phyloP scores from a whole-genome alignment of 2,329 filamentous ascomycete species.

The Cladosporium colombiae region DNA sequence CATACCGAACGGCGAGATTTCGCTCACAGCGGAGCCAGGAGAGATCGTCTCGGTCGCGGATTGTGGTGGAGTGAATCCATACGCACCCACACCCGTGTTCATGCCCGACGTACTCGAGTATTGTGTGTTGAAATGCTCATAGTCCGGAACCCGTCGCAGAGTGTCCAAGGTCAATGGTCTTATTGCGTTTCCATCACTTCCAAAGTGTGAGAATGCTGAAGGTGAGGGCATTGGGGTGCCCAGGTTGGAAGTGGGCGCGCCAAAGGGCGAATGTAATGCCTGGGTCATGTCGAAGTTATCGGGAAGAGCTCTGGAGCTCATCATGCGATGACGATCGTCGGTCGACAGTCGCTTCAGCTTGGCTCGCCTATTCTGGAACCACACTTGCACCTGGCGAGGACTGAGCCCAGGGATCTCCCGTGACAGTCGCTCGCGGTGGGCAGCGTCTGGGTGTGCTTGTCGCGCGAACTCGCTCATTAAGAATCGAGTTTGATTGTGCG shows the following conservation, averaged over 20 bases:
- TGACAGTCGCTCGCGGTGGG: constrained; percentile 82
- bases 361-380: constrained; percentile 85
- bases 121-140: constrained; percentile 67
- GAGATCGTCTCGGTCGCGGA: constrained; percentile 51
- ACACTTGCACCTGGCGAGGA: constrained; percentile 91
- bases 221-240: constrained; percentile 53
- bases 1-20: constrained; percentile 43
- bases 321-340: constrained; percentile 62
- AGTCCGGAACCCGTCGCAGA: constrained; percentile 62
- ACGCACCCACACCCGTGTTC: constrained; percentile 66
- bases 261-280: constrained; percentile 58
- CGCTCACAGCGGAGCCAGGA: constrained; percentile 44
- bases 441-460: constrained; percentile 90
- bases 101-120: constrained; percentile 62
- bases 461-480: constrained; percentile 96
- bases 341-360: constrained; percentile 63
- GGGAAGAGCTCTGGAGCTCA: constrained; percentile 60
- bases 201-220: constrained; percentile 42
- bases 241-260: constrained; percentile 44
- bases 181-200: constrained; percentile 61
- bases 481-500: constrained; percentile 95
- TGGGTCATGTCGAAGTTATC: constrained; percentile 62
- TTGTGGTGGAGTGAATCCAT: constrained; percentile 62
- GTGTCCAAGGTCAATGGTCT: constrained; percentile 69
- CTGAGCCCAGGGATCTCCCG: constrained; percentile 89